Percentiles rank a stretch among this genome's conserved stretches.
These are phyloP conservation scores for Aspergillus mulundensis DNA, from an alignment of 495 filamentous ascomycete species.

Conservation along the genomic window DNA sequence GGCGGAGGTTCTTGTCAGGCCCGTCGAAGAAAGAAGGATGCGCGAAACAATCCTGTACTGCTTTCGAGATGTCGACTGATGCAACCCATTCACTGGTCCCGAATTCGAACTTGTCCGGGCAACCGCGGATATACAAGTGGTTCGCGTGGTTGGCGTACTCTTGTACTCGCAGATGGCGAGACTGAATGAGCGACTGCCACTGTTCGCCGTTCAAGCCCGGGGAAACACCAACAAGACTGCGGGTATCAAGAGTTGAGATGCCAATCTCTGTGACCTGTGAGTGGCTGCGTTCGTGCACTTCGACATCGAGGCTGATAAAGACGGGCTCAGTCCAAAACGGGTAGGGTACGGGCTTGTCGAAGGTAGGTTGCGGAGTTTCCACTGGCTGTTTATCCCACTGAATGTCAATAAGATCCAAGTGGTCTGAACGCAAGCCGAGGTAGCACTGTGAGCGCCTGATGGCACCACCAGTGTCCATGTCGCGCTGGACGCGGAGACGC, in stretches of 20 bases:
- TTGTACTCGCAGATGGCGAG: constrained; percentile 69
- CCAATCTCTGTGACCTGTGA: constrained; percentile 77
- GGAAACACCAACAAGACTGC: constrained; percentile 44
- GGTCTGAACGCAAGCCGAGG: constrained; percentile 53
- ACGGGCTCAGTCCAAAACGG: constrained; percentile 53
- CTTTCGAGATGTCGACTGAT: constrained; percentile 31
- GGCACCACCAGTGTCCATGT: constrained; percentile 41
- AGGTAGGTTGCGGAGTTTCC: constrained; percentile 23
- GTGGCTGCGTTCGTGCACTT: constrained; percentile 66
- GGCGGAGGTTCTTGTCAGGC: constrained; percentile 36
- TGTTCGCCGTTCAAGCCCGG: constrained; percentile 57
- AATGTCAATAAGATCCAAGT: constrained; percentile 10
- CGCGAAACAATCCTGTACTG: constrained; percentile 46
- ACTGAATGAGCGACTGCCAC: constrained; percentile 62
- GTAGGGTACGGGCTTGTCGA: constrained; percentile 34
- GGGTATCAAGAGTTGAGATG: constrained; percentile 75
- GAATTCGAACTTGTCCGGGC: constrained; percentile 71
- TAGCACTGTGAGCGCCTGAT: constrained; percentile 64
- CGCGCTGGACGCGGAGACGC: constrained; percentile 41
- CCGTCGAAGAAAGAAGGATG: constrained; percentile 34
- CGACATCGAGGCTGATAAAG: constrained; percentile 77
- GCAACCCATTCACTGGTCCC: constrained; percentile 53
- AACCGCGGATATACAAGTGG: constrained; percentile 59
- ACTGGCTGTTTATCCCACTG: constrained; percentile 17
- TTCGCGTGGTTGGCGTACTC: constrained; percentile 68